phyloP scores from a whole-genome alignment of 2,329 filamentous ascomycete species.

The Rutstroemia sp. region DNA sequence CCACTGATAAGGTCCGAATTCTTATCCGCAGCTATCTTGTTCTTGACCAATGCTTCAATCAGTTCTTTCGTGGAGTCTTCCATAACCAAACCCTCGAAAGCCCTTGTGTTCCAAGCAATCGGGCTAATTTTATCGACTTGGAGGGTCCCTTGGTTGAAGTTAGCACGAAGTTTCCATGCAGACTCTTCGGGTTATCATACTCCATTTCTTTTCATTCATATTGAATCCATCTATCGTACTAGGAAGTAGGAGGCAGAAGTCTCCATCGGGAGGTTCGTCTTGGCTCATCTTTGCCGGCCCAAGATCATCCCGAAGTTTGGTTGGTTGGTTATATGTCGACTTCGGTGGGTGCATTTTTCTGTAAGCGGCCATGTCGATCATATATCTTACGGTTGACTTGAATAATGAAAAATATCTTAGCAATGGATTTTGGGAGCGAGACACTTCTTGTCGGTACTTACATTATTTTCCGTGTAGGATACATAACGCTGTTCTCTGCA shows the following conservation, averaged over 20 bases:
- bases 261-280: background rate
- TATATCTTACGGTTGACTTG: no score
- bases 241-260: background rate
- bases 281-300: background rate
- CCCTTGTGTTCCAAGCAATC: conserved; percentile 24
- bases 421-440: no score
- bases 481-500: no score
- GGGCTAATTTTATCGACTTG: conserved; percentile 2
- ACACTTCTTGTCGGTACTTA: no score
- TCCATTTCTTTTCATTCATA: conserved; percentile 1
- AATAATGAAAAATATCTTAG: no score
- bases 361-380: no score
- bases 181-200: no score
- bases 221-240: background rate
- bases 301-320: background rate
- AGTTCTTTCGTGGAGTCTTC: conserved; percentile 40
- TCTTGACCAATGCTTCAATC: conserved; percentile 37
- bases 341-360: no score
- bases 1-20: conserved; percentile 41
- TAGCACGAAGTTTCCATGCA: no score
- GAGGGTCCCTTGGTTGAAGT: no score
- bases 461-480: no score
- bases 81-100: conserved; percentile 39
- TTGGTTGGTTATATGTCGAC: no score
- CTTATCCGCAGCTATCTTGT: conserved; percentile 22